Base-by-base conservation (phyloP, 1,139 yeast genomes). In the Candida sanyaensis region DNA sequence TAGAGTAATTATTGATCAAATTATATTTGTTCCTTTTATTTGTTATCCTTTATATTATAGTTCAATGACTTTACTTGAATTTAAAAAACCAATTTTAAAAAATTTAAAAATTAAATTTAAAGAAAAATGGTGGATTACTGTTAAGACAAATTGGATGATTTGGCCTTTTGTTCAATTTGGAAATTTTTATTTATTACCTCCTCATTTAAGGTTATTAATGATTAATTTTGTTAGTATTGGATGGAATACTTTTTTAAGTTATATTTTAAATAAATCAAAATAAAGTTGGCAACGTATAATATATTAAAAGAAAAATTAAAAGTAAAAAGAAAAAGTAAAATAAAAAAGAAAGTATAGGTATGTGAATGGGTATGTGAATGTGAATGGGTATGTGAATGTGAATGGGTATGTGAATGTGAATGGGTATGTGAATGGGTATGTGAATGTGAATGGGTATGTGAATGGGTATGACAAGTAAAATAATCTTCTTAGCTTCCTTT, bases 141-240 rank as follows among this genome's bases (percentile, higher is more conserved):
- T 88, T 37, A 51, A 69, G 27, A 78, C 86, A 29, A 89, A 89
- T 62, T 90, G 96, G 96, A 55, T 73, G 42, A 86, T 90, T 10
- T 91, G 97, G 97, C 97, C 97, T 0, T 69, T 80, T 0, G 83
- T 90, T 58, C 97, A 91, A 65, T 51, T 79, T 42, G 56, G 82
- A 49, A 91, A 91, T 64, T 88, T 91, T 59, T 75, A 80, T 39
- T 57, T 86, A 8, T 79, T 88, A 4, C 96, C 96, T 0, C 79
- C 83, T 3, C 81, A 81, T 41, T 80, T 80, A 57, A 76, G 96
- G 33, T 66, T 91, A 46, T 58, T 87, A 40, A 73, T 83, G 7
- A 96, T 87, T 38, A 89, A 89, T 58, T 55, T 83, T 2, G 76
- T 88, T 28, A 82, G 93, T 45, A 80, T 91, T 28, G 83, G 86